Evolutionary conservation across 441 rosid genomes (phyloP).

Genomic region (Aleurites moluccanus): DNA sequence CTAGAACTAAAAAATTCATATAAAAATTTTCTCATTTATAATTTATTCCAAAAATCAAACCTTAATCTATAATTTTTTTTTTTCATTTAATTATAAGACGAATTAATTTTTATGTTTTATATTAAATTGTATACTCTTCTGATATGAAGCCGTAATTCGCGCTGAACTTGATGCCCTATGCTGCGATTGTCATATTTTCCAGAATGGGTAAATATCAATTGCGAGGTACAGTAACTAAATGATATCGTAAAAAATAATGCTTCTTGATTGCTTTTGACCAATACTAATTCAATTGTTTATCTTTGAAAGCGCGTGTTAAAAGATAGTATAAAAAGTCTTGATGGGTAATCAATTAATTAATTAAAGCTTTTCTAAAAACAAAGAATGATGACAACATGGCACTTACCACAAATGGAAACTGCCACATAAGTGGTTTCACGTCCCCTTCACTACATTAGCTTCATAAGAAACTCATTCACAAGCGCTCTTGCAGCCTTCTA

Average conservation of each 20-base stretch:
- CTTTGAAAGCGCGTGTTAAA: neutral
- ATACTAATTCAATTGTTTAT: neutral
- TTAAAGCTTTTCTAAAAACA: neutral
- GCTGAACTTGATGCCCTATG: neutral
- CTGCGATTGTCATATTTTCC: neutral
- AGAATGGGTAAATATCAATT: neutral
- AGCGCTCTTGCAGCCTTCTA: constrained; percentile 2
- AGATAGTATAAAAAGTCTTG: neutral
- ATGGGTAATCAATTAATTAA: neutral
- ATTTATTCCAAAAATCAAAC: too few relatives aligned
- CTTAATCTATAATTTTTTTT: too few relatives aligned
- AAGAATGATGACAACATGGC: constrained; percentile 11
- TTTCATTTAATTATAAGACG: neutral
- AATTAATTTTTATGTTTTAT: neutral
- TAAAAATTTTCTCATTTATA: too few relatives aligned
- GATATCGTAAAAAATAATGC: too few relatives aligned
- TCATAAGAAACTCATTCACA: constrained; percentile 2
- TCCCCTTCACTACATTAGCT: constrained; percentile 6
- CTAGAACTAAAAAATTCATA: too few relatives aligned
- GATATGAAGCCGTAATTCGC: neutral
- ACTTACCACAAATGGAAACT: constrained; percentile 10
- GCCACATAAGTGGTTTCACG: constrained; percentile 10
- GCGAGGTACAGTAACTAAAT: neutral
- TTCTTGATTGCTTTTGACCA: neutral
- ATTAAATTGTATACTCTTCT: neutral